These are phyloP conservation scores for Coemansia sp. DNA, from an alignment of 192 early-diverging fungal genomes.

Conservation along the genomic window DNA sequence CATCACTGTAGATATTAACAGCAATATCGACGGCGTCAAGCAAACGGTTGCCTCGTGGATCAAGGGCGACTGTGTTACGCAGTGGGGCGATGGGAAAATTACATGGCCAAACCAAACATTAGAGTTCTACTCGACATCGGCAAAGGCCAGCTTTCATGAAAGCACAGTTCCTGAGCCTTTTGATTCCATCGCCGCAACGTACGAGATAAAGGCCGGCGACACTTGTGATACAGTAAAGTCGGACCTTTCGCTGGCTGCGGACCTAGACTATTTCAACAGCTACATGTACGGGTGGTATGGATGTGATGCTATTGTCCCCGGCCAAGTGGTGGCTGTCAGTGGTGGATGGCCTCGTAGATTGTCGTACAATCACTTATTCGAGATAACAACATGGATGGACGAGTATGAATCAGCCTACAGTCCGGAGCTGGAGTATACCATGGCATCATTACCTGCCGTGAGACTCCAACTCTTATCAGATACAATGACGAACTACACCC, in stretches of 20 bases:
- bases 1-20: background rate
- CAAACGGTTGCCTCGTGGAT: background rate
- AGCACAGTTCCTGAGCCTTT: background rate
- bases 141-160: background rate
- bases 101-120: background rate
- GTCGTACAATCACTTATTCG: background rate
- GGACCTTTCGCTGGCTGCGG: slow-evolving; percentile 1
- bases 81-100: background rate
- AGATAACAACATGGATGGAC: background rate
- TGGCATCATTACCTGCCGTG: background rate
- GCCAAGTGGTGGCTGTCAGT: background rate
- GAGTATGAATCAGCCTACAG: background rate
- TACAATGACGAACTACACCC: background rate
- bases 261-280: background rate
- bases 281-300: slow-evolving; percentile 1
- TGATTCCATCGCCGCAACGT: background rate
- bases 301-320: background rate
- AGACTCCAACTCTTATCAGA: background rate
- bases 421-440: background rate
- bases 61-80: background rate
- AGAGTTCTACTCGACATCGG: background rate
- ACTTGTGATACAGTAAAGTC: background rate
- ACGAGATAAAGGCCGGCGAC: slow-evolving; percentile 1
- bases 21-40: background rate
- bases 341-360: background rate